phyloP scores from a whole-genome alignment of 441 rosid species.

The Viola pubescens region DNA sequence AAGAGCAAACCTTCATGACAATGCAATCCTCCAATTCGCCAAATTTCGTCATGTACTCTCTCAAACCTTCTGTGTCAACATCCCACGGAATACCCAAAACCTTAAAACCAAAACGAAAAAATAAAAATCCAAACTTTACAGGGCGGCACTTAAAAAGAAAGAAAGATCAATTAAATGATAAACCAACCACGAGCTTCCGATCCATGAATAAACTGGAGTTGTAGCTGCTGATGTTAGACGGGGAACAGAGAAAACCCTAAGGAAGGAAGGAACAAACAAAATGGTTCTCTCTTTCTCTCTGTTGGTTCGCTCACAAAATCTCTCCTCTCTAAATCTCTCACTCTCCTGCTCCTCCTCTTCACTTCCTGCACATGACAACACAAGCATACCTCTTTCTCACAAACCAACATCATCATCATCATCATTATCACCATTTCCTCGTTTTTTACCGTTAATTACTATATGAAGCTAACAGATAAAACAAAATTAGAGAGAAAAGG shows the following conservation, averaged over 20 bases:
- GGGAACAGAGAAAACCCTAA: conserved; percentile 35
- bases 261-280: conserved; percentile 26
- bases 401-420: conserved; percentile 54
- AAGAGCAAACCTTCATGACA: conserved; percentile 73
- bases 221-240: conserved; percentile 6
- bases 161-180: background rate
- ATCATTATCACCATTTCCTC: conserved; percentile 39
- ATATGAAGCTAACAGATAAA: background rate
- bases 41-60: conserved; percentile 83
- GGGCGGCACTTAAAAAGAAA: background rate
- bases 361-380: conserved; percentile 51
- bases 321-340: conserved; percentile 56
- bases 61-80: conserved; percentile 81
- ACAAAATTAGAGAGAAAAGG: background rate
- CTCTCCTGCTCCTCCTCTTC: conserved; percentile 16
- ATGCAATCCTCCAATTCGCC: conserved; percentile 92
- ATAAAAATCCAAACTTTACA: background rate
- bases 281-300: conserved; percentile 25
- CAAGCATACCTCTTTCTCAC: conserved; percentile 90
- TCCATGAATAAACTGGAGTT: conserved; percentile 42
- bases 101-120: conserved; percentile 25
- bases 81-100: conserved; percentile 98
- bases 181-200: conserved; percentile 91
- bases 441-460: background rate
- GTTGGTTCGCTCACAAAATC: conserved; percentile 26